A percentile compares a stretch with the other conserved stretches of the same genome.
Evolutionary conservation across 2,329 filamentous ascomycete species (phyloP).

Genomic region (Massarina eburnea): DNA sequence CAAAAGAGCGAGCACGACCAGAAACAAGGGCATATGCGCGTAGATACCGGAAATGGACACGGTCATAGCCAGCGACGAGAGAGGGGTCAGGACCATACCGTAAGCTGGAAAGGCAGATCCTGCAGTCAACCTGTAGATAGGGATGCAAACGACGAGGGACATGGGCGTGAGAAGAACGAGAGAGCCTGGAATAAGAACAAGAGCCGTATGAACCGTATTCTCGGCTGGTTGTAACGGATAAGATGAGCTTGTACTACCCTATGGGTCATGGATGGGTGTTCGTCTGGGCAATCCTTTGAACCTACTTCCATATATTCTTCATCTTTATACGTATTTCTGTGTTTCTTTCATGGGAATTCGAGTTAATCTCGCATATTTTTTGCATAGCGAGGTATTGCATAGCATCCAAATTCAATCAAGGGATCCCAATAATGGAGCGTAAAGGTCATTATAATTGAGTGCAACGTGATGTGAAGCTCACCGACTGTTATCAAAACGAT

Average conservation of each 20-base stretch:
- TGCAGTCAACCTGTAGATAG: not conserved
- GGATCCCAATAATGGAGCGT: too few relatives aligned
- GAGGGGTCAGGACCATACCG: not conserved
- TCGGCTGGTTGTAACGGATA: too few relatives aligned
- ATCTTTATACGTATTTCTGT: not conserved
- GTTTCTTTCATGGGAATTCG: not conserved
- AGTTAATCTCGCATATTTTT: not conserved
- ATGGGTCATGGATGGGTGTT: too few relatives aligned
- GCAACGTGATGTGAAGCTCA: too few relatives aligned
- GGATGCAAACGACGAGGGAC: not conserved
- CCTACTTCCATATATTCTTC: not conserved
- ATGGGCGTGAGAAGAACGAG: too few relatives aligned
- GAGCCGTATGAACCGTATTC: too few relatives aligned
- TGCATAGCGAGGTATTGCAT: not conserved
- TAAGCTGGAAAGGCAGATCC: not conserved
- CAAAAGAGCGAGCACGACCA: not conserved
- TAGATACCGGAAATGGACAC: not conserved
- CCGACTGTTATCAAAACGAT: too few relatives aligned
- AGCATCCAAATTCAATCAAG: not conserved
- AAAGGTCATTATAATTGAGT: too few relatives aligned
- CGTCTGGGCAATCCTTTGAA: too few relatives aligned
- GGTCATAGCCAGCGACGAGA: not conserved
- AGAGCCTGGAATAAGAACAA: too few relatives aligned
- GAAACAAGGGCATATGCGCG: not conserved
- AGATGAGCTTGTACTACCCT: too few relatives aligned